Evolutionary conservation across 148 eudicot species (phyloP).

Genomic region (Selenicereus undatus): DNA sequence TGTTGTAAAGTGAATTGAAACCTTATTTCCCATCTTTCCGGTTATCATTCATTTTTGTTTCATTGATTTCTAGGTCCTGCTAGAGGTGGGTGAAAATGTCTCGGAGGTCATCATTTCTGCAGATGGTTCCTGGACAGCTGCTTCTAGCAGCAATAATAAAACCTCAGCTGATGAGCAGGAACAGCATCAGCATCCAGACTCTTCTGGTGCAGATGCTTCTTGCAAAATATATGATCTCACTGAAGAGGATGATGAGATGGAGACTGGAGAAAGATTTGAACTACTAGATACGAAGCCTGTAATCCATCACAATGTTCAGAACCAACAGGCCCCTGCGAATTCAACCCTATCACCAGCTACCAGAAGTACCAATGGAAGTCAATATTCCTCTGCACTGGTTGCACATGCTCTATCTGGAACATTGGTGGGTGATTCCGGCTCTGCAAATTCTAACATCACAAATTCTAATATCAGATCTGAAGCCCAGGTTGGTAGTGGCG

Average conservation of each 20-base stretch:
- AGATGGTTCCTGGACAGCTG: conserved; percentile 78
- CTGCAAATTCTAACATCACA: conserved; percentile 22
- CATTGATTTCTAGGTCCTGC: conserved; percentile 46
- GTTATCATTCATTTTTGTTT: background rate
- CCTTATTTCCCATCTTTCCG: background rate
- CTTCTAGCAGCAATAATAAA: conserved; percentile 35
- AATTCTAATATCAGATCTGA: conserved; percentile 29
- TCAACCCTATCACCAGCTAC: conserved; percentile 8
- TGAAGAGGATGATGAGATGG: conserved; percentile 53
- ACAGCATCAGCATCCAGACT: conserved; percentile 11
- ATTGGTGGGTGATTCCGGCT: conserved; percentile 24
- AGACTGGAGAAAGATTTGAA: conserved; percentile 25
- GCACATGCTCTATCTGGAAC: conserved; percentile 34
- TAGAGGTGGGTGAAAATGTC: conserved; percentile 61
- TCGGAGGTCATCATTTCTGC: conserved; percentile 53
- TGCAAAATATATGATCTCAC: conserved; percentile 68
- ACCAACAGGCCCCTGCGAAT: conserved; percentile 21
- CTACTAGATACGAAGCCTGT: conserved; percentile 51
- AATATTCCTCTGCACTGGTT: conserved; percentile 26
- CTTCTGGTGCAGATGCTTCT: conserved; percentile 25
- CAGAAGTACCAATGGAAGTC: conserved; percentile 37
- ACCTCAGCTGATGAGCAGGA: conserved; percentile 29
- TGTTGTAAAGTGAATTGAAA: background rate
- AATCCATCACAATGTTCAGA: conserved; percentile 27
- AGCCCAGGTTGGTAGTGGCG: conserved; percentile 19